Base-by-base conservation (phyloP, 2,329 filamentous ascomycete genomes). In the Sporothrix globosa region DNA sequence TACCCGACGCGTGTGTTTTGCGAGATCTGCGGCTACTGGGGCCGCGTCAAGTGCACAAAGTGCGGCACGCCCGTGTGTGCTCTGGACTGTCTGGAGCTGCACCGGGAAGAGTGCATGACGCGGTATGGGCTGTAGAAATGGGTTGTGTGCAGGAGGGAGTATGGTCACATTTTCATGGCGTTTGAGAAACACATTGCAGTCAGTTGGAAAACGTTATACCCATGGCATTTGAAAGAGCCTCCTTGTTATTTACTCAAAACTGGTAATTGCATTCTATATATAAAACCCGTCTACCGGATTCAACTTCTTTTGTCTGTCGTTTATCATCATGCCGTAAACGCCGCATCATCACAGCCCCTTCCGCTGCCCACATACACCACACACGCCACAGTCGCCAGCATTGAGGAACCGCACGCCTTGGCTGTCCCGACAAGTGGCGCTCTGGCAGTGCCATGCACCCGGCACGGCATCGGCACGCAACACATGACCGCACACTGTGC, bases 21-120 rank as follows among this genome's bases (percentile, higher is more conserved):
- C 79, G 90, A 90, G 77, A 88, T 93, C 44, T 95, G 92, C 77
- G 92, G 92, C 17, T 94, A 93, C 79, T 94, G 92, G 91, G 92
- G 91, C 2, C 83, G 89, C 53, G 89, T 92, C 60, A 86, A 85
- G 79, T 95, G 92, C 80, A 86, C 90, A 78, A 92, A 91, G 81
- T 95, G 92, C 80, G 91, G 91, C n/a, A 87, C 86, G 60, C 84
- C 90, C 75, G 88, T 92, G n/a, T 95, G 92, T 78, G 91, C 91
- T 52, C 79, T 94, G 74, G 89, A 92, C 71, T 94, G 92, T 76
- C 83, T 93, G 75, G 88, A 88, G 76, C 83, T 86, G 73, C 92
- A 95, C 78, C 85, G 88, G 69, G 90, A 92, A 78, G 91, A 91
- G 75, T 90, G 89, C 75, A 85, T 92, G 73, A 86, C 88, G 71